phyloP scores from a whole-genome alignment of 441 rosid genomes.

The Gossypium davidsonii region DNA sequence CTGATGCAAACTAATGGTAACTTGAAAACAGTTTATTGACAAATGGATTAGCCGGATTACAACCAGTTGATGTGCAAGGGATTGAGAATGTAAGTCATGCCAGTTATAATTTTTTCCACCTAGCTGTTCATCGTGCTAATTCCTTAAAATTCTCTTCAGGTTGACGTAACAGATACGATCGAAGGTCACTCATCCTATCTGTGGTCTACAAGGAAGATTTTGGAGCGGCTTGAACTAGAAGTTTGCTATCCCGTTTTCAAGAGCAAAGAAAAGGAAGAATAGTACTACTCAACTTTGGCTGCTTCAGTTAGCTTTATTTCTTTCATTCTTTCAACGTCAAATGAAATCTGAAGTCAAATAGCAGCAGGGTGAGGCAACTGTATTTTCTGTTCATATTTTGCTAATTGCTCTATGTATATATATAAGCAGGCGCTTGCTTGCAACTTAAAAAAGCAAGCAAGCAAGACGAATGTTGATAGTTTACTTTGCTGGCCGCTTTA shows the following conservation, averaged over 20 bases:
- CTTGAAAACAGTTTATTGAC: conserved; percentile 49
- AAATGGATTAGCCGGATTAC: conserved; percentile 92
- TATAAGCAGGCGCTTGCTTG: background rate
- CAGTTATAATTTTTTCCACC: background rate
- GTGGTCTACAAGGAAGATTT: conserved; percentile 45
- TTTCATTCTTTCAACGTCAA: background rate
- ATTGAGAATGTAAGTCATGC: conserved; percentile 57
- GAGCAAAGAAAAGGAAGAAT: conserved; percentile 15
- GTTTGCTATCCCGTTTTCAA: conserved; percentile 52
- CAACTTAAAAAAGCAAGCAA: background rate
- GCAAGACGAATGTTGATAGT: background rate
- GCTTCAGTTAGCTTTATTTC: background rate
- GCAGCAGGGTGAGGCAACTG: background rate
- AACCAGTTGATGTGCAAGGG: conserved; percentile 56
- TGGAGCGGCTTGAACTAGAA: conserved; percentile 60
- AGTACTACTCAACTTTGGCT: background rate
- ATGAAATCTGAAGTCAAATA: conserved; percentile 3
- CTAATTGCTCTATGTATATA: background rate
- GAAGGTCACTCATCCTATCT: conserved; percentile 69
- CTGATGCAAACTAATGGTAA: conserved; percentile 6
- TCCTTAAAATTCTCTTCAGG: conserved; percentile 27
- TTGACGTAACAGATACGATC: conserved; percentile 51
- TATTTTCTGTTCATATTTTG: background rate
- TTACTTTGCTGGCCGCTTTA: background rate
- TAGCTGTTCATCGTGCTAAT: background rate